Evolutionary conservation across 2,329 filamentous ascomycete species (phyloP).

Genomic region (Pleoardoris graminearum): DNA sequence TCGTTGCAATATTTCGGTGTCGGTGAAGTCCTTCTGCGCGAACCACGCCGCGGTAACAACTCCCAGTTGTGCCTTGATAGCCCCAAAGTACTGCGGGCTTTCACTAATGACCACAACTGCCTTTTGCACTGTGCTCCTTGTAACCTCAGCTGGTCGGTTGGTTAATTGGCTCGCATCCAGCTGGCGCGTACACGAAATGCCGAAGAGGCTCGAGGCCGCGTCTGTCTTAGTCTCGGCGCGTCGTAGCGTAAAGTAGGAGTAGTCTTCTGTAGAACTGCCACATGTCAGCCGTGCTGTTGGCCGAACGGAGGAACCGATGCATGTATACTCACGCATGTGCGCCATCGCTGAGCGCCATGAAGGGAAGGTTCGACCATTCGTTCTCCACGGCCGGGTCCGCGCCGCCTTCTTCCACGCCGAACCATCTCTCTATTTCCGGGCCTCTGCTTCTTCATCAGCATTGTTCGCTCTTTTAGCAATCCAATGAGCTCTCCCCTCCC

Average conservation of each 20-base stretch:
- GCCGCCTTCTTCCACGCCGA: constrained; percentile 71
- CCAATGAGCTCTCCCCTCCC: neutral
- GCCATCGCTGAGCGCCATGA: constrained; percentile 95
- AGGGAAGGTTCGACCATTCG: constrained; percentile 89
- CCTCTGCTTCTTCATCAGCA: constrained; percentile 57
- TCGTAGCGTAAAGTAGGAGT: constrained; percentile 95
- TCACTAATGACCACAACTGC: constrained; percentile 95
- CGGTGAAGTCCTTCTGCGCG: constrained; percentile 88
- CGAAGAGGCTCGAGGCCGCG: constrained; percentile 83
- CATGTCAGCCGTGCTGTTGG: constrained; percentile 7
- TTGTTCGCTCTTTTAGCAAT: neutral
- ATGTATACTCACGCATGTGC: constrained; percentile 76
- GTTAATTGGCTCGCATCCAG: constrained; percentile 78
- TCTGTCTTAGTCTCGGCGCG: constrained; percentile 52
- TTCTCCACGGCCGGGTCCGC: constrained; percentile 77
- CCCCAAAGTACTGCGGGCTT: constrained; percentile 85
- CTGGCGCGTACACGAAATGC: constrained; percentile 93
- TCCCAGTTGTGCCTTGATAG: constrained; percentile 84
- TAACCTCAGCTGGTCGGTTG: constrained; percentile 83
- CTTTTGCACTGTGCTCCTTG: constrained; percentile 96
- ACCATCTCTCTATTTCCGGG: constrained; percentile 92
- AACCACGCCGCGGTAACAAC: constrained; percentile 97
- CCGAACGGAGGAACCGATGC: neutral
- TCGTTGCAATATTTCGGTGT: constrained; percentile 83
- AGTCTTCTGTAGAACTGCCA: constrained; percentile 82